Evolutionary conservation across 805 yeast genomes (phyloP).

Genomic region (Zygotorulaspora danielsina): DNA sequence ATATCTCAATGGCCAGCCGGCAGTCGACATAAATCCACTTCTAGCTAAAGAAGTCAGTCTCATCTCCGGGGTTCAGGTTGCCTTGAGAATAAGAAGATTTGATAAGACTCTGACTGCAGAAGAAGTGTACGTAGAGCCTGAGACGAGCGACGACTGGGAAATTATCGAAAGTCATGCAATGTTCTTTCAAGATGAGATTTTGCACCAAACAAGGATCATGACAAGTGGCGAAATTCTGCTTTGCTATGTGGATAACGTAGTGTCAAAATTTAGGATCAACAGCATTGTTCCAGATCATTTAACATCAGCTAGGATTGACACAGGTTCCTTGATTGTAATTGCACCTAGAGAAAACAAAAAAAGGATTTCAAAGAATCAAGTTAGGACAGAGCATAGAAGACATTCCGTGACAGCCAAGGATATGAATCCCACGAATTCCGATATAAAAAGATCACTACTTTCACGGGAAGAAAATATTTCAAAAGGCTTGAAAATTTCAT

Average conservation of each 20-base stretch:
- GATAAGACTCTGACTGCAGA: constrained; percentile 36
- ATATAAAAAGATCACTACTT: constrained; percentile 6
- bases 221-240: constrained; percentile 53
- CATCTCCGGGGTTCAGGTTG: constrained; percentile 9
- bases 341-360: constrained; percentile 58
- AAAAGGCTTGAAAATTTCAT: constrained; percentile 3
- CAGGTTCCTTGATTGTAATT: constrained; percentile 66
- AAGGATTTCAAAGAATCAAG: constrained; percentile 25
- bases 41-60: constrained; percentile 18
- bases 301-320: constrained; percentile 49
- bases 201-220: constrained; percentile 79
- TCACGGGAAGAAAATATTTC: neutral
- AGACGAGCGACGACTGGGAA: constrained; percentile 82
- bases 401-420: constrained; percentile 2
- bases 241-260: constrained; percentile 61
- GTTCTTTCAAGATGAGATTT: constrained; percentile 64
- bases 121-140: constrained; percentile 73
- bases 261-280: constrained; percentile 55
- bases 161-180: constrained; percentile 77
- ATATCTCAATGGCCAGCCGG: constrained; percentile 13
- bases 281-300: constrained; percentile 41
- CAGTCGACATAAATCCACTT: constrained; percentile 25
- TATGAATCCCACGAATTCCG: neutral
- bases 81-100: constrained; percentile 16
- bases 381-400: constrained; percentile 21